Evolutionary conservation across 768 basidiomycete species (phyloP), one percentile per base, ranked within the genome.

Genomic region (Gautieria morchelliformis): DNA sequence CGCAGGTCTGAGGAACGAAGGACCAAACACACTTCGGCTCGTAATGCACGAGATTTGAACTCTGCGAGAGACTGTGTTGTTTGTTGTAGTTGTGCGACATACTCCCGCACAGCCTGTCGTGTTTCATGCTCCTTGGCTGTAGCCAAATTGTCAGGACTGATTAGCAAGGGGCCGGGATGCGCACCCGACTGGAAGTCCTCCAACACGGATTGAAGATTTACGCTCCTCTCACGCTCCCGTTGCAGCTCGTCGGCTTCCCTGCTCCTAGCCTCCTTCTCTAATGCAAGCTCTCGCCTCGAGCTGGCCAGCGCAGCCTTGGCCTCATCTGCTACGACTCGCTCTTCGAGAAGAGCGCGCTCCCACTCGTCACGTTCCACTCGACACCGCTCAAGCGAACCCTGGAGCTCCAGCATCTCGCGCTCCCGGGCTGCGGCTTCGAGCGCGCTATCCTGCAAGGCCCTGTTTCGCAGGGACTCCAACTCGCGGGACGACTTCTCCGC

Each of bases 121-220:
- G 96, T 74, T 68, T 99, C 95, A 57, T 86, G 84, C 53, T 96
- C 93, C 70, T 91, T 96, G 1, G 86, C 93, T 96, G 65, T 19
- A 24, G 19, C 53, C 44, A 58, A 53, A 52, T 35, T 56, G 45
- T 65, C 53, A 24, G 62, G 48, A 63, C 45, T 35, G 50, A 19
- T 35, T 35, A 35, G 32, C 14, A 33, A 56, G 35, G 20, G 37
- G 41, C 30, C 53, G 56, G 48, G 44, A 27, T 3, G 72, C 87
- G 58, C 63, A 94, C 95, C 87, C 53, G 84, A 76, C 72, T 98
- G 93, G 72, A 98, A 99, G 70, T 98, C 96, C 66, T 91, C 86
- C 64, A 99, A 72, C 4, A 99, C 96, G 3, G 87, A 86, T 68
- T 97, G 90, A 58, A 99, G 68, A 70, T 98, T 98, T 7, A 70